Evolutionary conservation across 371 early-diverging fungal species (phyloP).

Genomic region (Rhizopus arrhizus): DNA sequence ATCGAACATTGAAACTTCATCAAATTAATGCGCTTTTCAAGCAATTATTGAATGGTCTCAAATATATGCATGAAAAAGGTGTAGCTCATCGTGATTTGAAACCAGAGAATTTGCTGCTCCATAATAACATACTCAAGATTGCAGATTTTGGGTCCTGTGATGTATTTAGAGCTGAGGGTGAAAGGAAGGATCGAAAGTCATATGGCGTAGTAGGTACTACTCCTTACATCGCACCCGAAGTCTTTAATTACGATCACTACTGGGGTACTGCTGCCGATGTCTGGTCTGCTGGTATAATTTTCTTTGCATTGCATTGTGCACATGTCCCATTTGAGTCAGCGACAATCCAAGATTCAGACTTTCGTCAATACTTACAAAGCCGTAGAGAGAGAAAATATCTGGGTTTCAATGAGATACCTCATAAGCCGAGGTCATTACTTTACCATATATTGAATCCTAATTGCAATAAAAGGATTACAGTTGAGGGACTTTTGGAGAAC

Average conservation of each 20-base stretch:
- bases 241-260: conserved; percentile 57
- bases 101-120: conserved; percentile 65
- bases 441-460: conserved; percentile 83
- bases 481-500: conserved; percentile 58
- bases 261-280: conserved; percentile 77
- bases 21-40: conserved; percentile 45
- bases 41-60: conserved; percentile 72
- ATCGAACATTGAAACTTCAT: conserved; percentile 26
- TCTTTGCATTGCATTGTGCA: conserved; percentile 76
- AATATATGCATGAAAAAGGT: conserved; percentile 69
- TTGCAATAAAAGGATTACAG: conserved; percentile 62
- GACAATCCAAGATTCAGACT: conserved; percentile 67
- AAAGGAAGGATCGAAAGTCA: conserved; percentile 64
- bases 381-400: conserved; percentile 49
- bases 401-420: conserved; percentile 60
- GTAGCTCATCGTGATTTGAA: conserved; percentile 83
- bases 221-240: conserved; percentile 90
- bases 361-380: conserved; percentile 58
- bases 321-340: conserved; percentile 63
- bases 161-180: conserved; percentile 85
- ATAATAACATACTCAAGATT: conserved; percentile 60
- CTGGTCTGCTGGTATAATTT: conserved; percentile 83
- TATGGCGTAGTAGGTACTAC: conserved; percentile 80
- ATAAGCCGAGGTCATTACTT: conserved; percentile 57
- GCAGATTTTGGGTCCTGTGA: conserved; percentile 93